Evolutionary conservation across 225 moss, liverwort and hornwort genomes (phyloP).

Genomic region (Pseudisothecium myosuroides): DNA sequence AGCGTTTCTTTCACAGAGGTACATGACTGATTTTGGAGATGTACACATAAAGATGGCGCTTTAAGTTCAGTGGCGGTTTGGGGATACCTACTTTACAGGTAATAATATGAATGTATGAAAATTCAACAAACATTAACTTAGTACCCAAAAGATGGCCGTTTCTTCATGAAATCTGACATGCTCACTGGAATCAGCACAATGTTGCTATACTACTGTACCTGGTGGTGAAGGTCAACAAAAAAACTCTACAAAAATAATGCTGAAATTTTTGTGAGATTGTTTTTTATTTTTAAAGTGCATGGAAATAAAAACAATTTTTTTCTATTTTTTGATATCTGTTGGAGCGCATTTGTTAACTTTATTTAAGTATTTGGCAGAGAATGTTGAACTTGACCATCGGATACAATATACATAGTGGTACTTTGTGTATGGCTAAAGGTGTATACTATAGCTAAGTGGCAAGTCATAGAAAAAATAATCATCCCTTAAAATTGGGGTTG

Average conservation of each 20-base stretch:
- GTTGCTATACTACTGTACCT: no score
- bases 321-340: accelerated
- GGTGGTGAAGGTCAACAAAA: accelerated
- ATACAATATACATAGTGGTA: accelerated
- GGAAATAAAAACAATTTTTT: not conserved
- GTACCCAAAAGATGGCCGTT: not conserved
- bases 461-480: not conserved
- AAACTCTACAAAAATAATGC: no score
- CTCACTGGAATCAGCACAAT: not conserved
- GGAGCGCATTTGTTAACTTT: not conserved
- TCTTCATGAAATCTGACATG: not conserved
- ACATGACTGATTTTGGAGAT: no score
- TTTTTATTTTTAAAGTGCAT: not conserved
- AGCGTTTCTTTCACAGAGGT: no score
- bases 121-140: not conserved
- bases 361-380: not conserved
- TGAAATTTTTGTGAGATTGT: not conserved
- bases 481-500: not conserved
- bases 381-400: accelerated
- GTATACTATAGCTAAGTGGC: not conserved
- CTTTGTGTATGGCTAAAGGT: not conserved
- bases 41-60: no score
- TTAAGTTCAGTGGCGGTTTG: no score
- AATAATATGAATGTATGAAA: no score
- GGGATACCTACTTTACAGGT: no score